Evolutionary conservation across 306 rosid genomes (phyloP), one percentile per base, ranked within the genome.

Genomic region (Cicer cuneatum): DNA sequence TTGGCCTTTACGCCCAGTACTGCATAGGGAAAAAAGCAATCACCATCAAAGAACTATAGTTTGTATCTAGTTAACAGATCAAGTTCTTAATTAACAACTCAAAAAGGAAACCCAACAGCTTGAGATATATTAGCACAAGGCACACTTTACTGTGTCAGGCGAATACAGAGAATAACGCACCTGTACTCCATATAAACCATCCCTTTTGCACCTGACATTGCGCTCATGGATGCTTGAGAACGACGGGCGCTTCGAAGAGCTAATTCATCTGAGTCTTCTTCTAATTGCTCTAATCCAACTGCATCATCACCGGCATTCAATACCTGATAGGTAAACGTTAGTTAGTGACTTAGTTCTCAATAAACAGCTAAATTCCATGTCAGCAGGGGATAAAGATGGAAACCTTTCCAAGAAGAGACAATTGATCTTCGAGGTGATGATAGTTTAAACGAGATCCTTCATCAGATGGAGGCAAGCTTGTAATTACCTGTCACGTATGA

Each of bases 101-200:
- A 63, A 57, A 64, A 19, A 7, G 61, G 15, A n/a, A 43, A 69
- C 64, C 51, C 57, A 71, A 65, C 6, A 41, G 15, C 68, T 41
- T 12, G n/a, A 72, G 71, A 72, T 43, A 72, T 43, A 66, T 60
- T 52, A 53, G 29, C 19, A 66, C 74, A 12, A 3, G 41, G 47
- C 29, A 19, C 15, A 43, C 19, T 19, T 66, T 46, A 65, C 19
- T 57, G 46, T 40, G 72, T 56, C 42, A 39, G 54, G 63, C 53
- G 53, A 51, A 74, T 12, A 57, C 7, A 72, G 57, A 38, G 56
- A 63, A 42, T 14, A 74, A 53, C 74, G 13, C 38, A 91, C 98
- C 98, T 86, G 86, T 89, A 93, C 58, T 93, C 98, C 98, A 93
- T 91, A 84, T 93, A 93, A 70, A 87, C 86, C 91, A 85, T 88